Evolutionary conservation across 257 asterid genomes (phyloP).

Genomic region (Solanum ossicruentum): DNA sequence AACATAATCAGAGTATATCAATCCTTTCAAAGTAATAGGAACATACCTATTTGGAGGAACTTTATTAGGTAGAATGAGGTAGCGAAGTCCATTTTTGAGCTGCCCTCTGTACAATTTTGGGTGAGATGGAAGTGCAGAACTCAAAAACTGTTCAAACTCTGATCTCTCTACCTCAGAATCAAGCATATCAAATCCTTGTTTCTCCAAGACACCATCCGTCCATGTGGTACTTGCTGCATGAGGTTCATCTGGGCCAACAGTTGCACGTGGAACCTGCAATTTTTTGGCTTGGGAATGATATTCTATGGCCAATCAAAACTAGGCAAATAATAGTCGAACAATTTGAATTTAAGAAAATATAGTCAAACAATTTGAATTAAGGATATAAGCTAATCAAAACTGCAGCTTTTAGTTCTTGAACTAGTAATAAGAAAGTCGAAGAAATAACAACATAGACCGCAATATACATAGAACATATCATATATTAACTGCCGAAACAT

Average conservation of each 20-base stretch:
- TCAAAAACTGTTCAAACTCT: slow-evolving; percentile 56
- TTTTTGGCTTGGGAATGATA: slow-evolving; percentile 23
- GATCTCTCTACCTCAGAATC: slow-evolving; percentile 55
- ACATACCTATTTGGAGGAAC: slow-evolving; percentile 88
- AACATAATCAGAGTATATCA: neutral
- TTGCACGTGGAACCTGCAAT: slow-evolving; percentile 44
- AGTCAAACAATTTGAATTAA: neutral
- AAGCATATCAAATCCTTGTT: slow-evolving; percentile 39
- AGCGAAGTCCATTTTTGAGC: slow-evolving; percentile 86
- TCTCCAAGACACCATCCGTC: slow-evolving; percentile 82
- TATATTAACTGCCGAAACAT: neutral
- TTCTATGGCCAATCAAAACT: neutral
- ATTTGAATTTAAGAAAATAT: neutral
- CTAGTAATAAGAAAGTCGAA: neutral
- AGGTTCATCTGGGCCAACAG: slow-evolving; percentile 98
- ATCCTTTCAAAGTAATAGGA: neutral
- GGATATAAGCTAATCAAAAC: neutral
- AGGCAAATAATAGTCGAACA: neutral
- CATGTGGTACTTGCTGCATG: slow-evolving; percentile 96
- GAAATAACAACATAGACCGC: neutral
- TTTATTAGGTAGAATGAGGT: slow-evolving; percentile 90
- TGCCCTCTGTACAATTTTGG: slow-evolving; percentile 92
- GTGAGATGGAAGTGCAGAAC: slow-evolving; percentile 72
- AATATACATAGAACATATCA: neutral
- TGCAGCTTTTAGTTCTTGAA: neutral